Evolutionary conservation across 1,139 yeast species (phyloP).

Genomic region (Petasospora fabianii): DNA sequence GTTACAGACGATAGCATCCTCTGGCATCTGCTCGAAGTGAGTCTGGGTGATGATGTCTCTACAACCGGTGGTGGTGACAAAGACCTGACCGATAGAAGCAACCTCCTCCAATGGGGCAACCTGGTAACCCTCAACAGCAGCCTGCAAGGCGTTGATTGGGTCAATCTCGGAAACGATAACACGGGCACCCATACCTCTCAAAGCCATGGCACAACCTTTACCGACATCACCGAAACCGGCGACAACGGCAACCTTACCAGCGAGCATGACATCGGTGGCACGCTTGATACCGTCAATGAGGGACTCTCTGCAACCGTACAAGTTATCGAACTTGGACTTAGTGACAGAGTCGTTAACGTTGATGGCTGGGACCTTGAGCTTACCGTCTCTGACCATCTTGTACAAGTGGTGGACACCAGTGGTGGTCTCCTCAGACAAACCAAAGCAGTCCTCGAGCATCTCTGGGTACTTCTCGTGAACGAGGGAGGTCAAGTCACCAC

Average conservation of each 20-base stretch:
- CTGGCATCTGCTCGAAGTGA: slow-evolving; percentile 93
- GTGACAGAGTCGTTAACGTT: slow-evolving; percentile 99
- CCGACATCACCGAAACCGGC: slow-evolving; percentile 99
- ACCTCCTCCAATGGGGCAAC: slow-evolving; percentile 96
- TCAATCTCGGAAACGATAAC: slow-evolving; percentile 97
- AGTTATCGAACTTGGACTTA: slow-evolving; percentile 98
- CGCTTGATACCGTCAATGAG: slow-evolving; percentile 98
- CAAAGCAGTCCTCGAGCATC: slow-evolving; percentile 92
- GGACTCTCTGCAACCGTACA: slow-evolving; percentile 99
- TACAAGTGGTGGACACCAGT: slow-evolving; percentile 99
- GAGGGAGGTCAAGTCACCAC: slow-evolving; percentile 97
- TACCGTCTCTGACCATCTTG: slow-evolving; percentile 89
- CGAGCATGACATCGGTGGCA: slow-evolving; percentile 99
- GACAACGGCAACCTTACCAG: slow-evolving; percentile 98
- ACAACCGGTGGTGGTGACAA: slow-evolving; percentile 99
- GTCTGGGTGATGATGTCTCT: slow-evolving; percentile 93
- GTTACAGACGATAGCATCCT: slow-evolving; percentile 99
- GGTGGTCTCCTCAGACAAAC: slow-evolving; percentile 99
- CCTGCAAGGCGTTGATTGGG: slow-evolving; percentile 99
- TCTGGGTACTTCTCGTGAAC: slow-evolving; percentile 99
- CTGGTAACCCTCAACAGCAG: slow-evolving; percentile 99
- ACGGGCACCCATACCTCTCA: slow-evolving; percentile 99
- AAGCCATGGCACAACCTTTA: slow-evolving; percentile 99
- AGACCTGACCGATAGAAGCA: slow-evolving; percentile 91
- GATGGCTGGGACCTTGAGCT: slow-evolving; percentile 98